phyloP scores from a whole-genome alignment of 2,329 filamentous ascomycete genomes.

The Teratosphaeria zuluensis region DNA sequence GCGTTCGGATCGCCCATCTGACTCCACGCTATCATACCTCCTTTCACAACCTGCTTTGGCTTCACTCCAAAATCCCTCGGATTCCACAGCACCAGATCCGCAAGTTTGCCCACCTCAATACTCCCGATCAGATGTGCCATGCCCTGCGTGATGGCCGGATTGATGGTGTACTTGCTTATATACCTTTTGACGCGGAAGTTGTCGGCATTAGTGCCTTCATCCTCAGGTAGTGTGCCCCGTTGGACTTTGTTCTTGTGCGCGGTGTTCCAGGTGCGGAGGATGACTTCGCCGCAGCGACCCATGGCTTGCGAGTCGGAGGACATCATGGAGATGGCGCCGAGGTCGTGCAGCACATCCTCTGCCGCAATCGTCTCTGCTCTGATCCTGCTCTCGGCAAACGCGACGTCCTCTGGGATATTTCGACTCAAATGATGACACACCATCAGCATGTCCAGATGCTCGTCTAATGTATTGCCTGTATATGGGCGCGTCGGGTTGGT shows the following conservation, averaged over 20 bases:
- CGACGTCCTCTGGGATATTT: constrained; percentile 90
- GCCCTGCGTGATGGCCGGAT: constrained; percentile 82
- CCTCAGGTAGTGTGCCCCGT: constrained; percentile 65
- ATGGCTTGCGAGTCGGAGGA: constrained; percentile 91
- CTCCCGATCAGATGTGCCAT: constrained; percentile 81
- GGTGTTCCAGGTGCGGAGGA: constrained; percentile 90
- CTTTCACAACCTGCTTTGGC: constrained; percentile 72
- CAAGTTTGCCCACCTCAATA: constrained; percentile 79
- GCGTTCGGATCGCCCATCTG: constrained; percentile 59
- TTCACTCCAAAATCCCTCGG: constrained; percentile 81
- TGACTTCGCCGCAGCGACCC: constrained; percentile 90
- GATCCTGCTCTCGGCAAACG: constrained; percentile 89
- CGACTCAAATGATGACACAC: constrained; percentile 90
- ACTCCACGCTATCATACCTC: constrained; percentile 71
- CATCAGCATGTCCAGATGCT: constrained; percentile 98
- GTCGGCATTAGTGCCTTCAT: constrained; percentile 68
- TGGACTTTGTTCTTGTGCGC: constrained; percentile 94
- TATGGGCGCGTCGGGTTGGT: constrained; percentile 90
- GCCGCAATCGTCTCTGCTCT: constrained; percentile 93
- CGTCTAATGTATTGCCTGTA: constrained; percentile 85
- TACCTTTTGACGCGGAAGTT: constrained; percentile 91
- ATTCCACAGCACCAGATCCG: constrained; percentile 82
- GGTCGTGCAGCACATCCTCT: constrained; percentile 89
- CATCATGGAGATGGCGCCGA: constrained; percentile 97
- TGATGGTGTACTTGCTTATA: constrained; percentile 92